Percentiles rank a stretch among this genome's conserved stretches.
phyloP scores from a whole-genome alignment of 345 rosid species.

The Boechera retrofracta region DNA sequence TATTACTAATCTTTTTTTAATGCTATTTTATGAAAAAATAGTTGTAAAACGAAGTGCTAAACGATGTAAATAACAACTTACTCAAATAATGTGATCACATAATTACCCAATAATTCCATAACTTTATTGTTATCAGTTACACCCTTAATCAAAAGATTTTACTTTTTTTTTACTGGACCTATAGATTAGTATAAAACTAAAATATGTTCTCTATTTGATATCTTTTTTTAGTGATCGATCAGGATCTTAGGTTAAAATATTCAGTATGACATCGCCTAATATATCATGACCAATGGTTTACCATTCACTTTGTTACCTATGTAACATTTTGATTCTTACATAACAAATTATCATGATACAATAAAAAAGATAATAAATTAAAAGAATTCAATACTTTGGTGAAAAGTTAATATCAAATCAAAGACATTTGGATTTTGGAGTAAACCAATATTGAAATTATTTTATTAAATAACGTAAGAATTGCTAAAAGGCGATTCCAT shows the following conservation, averaged over 20 bases:
- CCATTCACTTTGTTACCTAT: neutral
- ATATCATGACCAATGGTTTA: conserved; percentile 3
- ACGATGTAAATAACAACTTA: too few relatives aligned
- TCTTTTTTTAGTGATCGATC: neutral
- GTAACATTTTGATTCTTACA: neutral
- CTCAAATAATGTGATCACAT: too few relatives aligned
- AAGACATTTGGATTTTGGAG: neutral
- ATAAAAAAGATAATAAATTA: neutral
- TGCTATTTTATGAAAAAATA: too few relatives aligned
- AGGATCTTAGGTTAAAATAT: neutral
- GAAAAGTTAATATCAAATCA: neutral
- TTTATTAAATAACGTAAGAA: conserved; percentile 16
- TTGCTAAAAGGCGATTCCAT: conserved; percentile 24
- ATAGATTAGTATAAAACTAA: neutral
- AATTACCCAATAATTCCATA: too few relatives aligned
- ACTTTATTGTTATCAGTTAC: too few relatives aligned
- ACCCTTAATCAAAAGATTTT: too few relatives aligned
- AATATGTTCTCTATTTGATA: neutral
- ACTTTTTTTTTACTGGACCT: too few relatives aligned
- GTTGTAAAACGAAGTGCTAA: too few relatives aligned
- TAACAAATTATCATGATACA: neutral
- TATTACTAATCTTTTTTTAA: too few relatives aligned
- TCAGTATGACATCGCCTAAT: neutral
- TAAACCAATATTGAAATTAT: neutral
- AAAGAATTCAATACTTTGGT: too few relatives aligned